Evolutionary conservation across 306 rosid genomes (phyloP).

Genomic region (Dalbergia cochinchinensis): DNA sequence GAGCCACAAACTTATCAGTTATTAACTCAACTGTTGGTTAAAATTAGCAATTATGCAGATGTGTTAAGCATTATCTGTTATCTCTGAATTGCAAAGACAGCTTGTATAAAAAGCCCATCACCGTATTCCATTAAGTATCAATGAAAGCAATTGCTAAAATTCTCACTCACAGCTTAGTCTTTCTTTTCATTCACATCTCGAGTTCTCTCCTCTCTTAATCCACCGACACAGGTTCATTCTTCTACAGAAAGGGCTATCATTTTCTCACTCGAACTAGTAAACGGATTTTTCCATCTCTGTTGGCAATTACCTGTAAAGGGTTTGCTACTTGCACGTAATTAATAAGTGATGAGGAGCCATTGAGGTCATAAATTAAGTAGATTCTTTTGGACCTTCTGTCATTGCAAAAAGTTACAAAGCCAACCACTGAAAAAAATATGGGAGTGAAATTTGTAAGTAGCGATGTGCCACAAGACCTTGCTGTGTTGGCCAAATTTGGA

Average conservation of each 20-base stretch:
- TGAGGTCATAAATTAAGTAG: not conserved
- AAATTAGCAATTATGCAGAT: too few relatives aligned
- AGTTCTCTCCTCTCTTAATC: too few relatives aligned
- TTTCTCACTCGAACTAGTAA: not conserved
- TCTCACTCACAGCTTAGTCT: too few relatives aligned
- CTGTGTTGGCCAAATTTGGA: conserved; percentile 37
- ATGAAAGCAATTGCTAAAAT: too few relatives aligned
- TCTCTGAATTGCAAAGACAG: too few relatives aligned
- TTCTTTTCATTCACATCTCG: too few relatives aligned
- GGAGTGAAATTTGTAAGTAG: not conserved
- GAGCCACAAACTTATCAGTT: too few relatives aligned
- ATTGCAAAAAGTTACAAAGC: not conserved
- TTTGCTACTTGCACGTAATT: conserved; percentile 10
- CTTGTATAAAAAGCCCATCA: too few relatives aligned
- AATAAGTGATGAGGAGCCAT: not conserved
- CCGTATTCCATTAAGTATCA: too few relatives aligned
- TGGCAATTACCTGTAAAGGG: not conserved
- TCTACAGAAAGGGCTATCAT: not conserved
- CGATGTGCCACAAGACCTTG: conserved; percentile 8
- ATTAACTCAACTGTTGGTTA: too few relatives aligned
- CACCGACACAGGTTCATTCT: not conserved
- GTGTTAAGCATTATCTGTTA: too few relatives aligned
- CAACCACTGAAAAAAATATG: not conserved
- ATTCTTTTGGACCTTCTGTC: not conserved
- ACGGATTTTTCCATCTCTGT: not conserved